Percentiles rank a stretch among this genome's conserved stretches.
These are phyloP conservation scores for Venturia oleaginea DNA, from an alignment of 2,329 filamentous ascomycete genomes.

Conservation along the genomic window DNA sequence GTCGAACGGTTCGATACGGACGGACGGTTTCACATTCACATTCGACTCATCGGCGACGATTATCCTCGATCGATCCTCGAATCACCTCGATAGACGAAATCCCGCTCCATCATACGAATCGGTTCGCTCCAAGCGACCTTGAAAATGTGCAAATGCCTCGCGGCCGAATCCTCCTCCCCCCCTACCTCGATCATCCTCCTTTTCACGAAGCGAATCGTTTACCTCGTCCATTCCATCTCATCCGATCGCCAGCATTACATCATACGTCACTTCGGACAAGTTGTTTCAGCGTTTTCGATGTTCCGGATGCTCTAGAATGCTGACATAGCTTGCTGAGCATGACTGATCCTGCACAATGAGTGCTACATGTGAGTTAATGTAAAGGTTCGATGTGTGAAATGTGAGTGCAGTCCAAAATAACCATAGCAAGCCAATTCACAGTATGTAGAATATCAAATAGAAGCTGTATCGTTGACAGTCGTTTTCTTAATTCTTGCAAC, in stretches of 20 bases:
- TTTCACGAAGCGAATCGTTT: slow-evolving; percentile 3
- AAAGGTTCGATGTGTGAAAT: background rate
- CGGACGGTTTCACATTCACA: slow-evolving; percentile 8
- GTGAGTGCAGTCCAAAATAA: background rate
- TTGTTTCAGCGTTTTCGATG: background rate
- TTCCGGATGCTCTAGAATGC: background rate
- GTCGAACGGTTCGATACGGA: slow-evolving; percentile 10
- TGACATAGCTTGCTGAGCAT: background rate
- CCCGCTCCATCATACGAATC: background rate
- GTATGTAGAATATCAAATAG: background rate
- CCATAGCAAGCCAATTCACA: background rate
- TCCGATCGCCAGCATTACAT: background rate
- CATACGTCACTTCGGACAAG: background rate
- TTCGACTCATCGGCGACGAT: background rate
- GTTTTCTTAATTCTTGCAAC: background rate
- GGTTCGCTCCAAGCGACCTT: slow-evolving; percentile 1
- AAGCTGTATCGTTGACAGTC: background rate
- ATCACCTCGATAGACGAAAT: slow-evolving; percentile 6
- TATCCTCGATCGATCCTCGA: slow-evolving; percentile 5
- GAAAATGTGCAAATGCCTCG: slow-evolving; percentile 2
- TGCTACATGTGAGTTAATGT: background rate
- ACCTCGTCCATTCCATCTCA: background rate
- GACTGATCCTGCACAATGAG: background rate
- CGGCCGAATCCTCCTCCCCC: slow-evolving; percentile 3
- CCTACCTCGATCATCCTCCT: background rate